phyloP scores from a whole-genome alignment of 2,329 filamentous ascomycete species.

The Apiospora pterosperma region DNA sequence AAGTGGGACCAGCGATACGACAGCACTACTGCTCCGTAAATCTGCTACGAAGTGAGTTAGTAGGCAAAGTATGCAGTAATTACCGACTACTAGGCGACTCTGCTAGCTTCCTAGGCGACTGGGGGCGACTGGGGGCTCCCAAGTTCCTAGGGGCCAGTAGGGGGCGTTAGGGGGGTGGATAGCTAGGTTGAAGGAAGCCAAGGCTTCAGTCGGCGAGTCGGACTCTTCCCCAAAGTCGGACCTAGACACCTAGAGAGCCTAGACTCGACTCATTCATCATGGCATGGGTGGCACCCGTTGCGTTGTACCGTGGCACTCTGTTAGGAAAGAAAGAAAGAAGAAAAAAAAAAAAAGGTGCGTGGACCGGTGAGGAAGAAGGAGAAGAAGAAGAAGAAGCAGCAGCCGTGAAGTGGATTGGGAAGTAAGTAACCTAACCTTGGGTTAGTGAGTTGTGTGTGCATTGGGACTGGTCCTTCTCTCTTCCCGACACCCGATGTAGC shows the following conservation, averaged over 20 bases:
- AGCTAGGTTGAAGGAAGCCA: neutral
- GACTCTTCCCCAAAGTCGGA: neutral
- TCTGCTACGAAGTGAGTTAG: too few species aligned
- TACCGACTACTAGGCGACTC: too few species aligned
- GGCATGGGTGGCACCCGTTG: neutral
- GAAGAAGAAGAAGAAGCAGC: neutral
- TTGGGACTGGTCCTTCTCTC: neutral
- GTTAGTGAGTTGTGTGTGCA: neutral
- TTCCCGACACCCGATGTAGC: neutral
- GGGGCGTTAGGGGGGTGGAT: too few species aligned
- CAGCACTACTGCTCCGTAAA: too few species aligned
- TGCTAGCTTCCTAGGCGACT: too few species aligned
- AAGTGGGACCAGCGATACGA: neutral
- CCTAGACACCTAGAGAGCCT: neutral
- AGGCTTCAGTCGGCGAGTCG: neutral
- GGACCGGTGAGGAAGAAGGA: neutral
- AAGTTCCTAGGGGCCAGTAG: too few species aligned
- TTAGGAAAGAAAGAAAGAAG: neutral
- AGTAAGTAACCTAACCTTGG: neutral
- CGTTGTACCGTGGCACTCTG: neutral
- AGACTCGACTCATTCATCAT: neutral
- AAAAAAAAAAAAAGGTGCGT: neutral
- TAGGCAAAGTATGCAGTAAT: too few species aligned
- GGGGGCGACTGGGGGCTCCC: too few species aligned
- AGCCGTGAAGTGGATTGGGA: neutral